These are phyloP conservation scores for Fusarium cyanostomum DNA, from an alignment of 2,329 filamentous ascomycete species.

Conservation along the genomic window DNA sequence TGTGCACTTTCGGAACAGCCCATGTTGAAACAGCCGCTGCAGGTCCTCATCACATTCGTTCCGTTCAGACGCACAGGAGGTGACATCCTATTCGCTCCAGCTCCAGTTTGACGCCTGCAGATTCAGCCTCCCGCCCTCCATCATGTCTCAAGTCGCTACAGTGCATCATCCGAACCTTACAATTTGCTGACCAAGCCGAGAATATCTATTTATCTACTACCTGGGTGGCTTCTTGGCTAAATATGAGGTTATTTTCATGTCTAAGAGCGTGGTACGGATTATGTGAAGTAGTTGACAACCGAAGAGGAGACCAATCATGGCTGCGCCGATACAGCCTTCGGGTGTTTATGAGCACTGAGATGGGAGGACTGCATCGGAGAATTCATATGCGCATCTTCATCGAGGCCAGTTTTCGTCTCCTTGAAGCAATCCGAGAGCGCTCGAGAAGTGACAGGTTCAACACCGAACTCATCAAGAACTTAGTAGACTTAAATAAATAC, in stretches of 20 bases:
- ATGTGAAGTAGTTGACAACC: constrained; percentile 18
- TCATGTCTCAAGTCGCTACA: constrained; percentile 17
- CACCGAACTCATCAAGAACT: neutral
- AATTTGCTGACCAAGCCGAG: neutral
- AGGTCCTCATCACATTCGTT: constrained; percentile 18
- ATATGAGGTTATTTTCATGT: constrained; percentile 4
- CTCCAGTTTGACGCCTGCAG: constrained; percentile 2
- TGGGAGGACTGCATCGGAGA: constrained; percentile 12
- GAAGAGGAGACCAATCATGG: constrained; percentile 34
- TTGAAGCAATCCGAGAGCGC: neutral
- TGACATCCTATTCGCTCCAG: constrained; percentile 11
- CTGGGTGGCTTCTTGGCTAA: constrained; percentile 26
- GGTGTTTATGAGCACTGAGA: constrained; percentile 9
- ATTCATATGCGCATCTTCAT: constrained; percentile 3
- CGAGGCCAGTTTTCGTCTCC: constrained; percentile 29
- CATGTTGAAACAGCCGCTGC: constrained; percentile 34
- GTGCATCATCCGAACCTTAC: neutral
- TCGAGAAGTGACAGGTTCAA: neutral
- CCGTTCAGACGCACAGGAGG: constrained; percentile 7
- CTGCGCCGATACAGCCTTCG: constrained; percentile 28
- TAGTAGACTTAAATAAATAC: no score
- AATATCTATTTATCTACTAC: neutral
- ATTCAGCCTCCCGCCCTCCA: constrained; percentile 4
- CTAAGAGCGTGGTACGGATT: constrained; percentile 24
- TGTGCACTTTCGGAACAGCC: constrained; percentile 33